These are phyloP conservation scores for Uncinocarpus reesii DNA, from an alignment of 2,329 filamentous ascomycete species.

Conservation along the genomic window DNA sequence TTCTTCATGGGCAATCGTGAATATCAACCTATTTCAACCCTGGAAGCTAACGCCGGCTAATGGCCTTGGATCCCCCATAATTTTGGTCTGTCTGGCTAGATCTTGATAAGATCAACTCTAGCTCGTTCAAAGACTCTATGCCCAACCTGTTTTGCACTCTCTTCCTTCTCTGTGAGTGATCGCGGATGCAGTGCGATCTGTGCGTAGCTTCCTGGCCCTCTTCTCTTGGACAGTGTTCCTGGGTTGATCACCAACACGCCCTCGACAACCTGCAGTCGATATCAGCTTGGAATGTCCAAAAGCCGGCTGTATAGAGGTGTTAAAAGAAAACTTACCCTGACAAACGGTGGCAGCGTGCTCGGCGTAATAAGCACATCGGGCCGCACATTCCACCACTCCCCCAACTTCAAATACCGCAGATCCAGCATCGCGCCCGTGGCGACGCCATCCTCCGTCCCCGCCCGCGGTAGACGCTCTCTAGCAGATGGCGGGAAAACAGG, in stretches of 20 bases:
- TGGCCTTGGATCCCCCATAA: no score
- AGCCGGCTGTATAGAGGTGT: background rate
- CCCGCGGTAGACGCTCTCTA: constrained; percentile 55
- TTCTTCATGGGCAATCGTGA: background rate
- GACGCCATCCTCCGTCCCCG: constrained; percentile 49
- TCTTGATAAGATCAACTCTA: constrained; percentile 76
- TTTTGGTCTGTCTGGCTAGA: constrained; percentile 36
- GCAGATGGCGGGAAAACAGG: constrained; percentile 76
- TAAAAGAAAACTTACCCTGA: constrained; percentile 52
- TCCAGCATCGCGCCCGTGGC: constrained; percentile 72
- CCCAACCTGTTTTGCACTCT: constrained; percentile 48
- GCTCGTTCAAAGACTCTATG: constrained; percentile 74
- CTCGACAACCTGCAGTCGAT: constrained; percentile 61
- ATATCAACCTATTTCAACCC: background rate
- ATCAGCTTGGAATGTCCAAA: constrained; percentile 1
- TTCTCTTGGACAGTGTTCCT: constrained; percentile 72
- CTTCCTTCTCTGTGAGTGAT: constrained; percentile 48
- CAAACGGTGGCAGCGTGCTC: constrained; percentile 73
- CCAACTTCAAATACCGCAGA: constrained; percentile 71
- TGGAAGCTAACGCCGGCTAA: no score
- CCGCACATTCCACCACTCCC: constrained; percentile 76
- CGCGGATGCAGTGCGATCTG: constrained; percentile 65
- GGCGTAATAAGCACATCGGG: constrained; percentile 80
- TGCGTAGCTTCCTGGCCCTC: constrained; percentile 75
- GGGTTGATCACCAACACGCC: constrained; percentile 86